Evolutionary conservation across 2,329 filamentous ascomycete species (phyloP), one percentile per base, ranked within the genome.

Genomic region (Alternaria angustiovoidea): DNA sequence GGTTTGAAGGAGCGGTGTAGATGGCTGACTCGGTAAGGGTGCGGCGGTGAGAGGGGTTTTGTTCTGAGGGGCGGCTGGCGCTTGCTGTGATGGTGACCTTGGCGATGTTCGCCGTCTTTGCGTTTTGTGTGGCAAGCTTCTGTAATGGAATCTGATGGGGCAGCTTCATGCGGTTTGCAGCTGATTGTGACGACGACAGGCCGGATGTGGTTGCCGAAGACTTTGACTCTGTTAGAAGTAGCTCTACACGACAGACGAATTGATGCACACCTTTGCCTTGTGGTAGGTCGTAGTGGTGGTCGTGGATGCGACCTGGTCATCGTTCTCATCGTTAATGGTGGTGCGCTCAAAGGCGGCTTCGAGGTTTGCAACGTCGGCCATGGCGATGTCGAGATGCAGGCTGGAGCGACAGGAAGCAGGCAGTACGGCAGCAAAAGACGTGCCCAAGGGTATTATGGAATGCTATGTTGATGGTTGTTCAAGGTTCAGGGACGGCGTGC

Each of bases 271-370:
- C 88, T 96, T 96, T 63, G 87, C 80, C 81, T 96, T 96, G 68
- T 87, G 84, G 77, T 91, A 89, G 12, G 84, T 84, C 57, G 81
- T 80, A 63, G 81, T 82, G 12, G 84, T 84, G 57, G 81, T 80
- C 63, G 81, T 82, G 64, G 87, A 84, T 55, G 81, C 81, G 32
- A 83, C 80, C 60, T 92, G 75, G 57, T 82, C 80, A 57, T 81
- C 90, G 75, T 94, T 96, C 80, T 97, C 94, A 75, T 97, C 94
- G 71, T 91, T 90, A 64, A 97, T 92, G 20, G 91, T 90, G 81
- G 97, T 87, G 79, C 89, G 90, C 88, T 97, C 93, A 75, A 98
- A 92, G 72, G 92, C 91, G 80, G 91, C 85, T 82, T 97, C 94
- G 47, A 98, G 85, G 52, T 88, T 88, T 70, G 91, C 88, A 60